phyloP scores from a whole-genome alignment of 1,284 basidiomycete genomes.

The Ceratobasidium sp. region DNA sequence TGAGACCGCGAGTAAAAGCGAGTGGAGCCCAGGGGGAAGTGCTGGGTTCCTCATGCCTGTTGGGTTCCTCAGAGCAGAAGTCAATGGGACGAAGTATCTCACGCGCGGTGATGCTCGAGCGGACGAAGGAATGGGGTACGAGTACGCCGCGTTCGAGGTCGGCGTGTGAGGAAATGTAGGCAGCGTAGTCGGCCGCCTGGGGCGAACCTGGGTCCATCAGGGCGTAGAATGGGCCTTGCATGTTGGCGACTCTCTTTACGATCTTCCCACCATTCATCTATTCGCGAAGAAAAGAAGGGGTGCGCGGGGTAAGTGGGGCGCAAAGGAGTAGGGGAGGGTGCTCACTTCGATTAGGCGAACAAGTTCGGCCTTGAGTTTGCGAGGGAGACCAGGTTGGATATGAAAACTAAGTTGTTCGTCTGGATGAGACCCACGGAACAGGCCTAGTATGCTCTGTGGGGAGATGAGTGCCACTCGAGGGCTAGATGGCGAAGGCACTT shows the following conservation, averaged over 20 bases:
- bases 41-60: conserved; percentile 21
- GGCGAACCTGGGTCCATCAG: conserved; percentile 27
- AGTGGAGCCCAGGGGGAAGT: conserved; percentile 37
- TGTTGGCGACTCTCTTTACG: conserved; percentile 29
- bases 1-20: conserved; percentile 33
- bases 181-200: conserved; percentile 17
- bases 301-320: conserved; percentile 6
- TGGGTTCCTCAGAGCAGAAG: conserved; percentile 13
- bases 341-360: conserved; percentile 35
- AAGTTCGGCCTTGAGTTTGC: conserved; percentile 39
- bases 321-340: conserved; percentile 5
- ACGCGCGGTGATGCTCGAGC: conserved; percentile 31
- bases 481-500: conserved; percentile 24
- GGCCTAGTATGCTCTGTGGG: conserved; percentile 11
- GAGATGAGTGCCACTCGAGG: conserved; percentile 12
- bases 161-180: conserved; percentile 17
- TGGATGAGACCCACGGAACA: conserved; percentile 19
- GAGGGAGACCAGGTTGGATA: conserved; percentile 23
- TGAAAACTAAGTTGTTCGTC: conserved; percentile 25
- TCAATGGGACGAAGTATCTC: conserved; percentile 15
- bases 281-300: not conserved
- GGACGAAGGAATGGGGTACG: conserved; percentile 41
- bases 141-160: conserved; percentile 31
- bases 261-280: conserved; percentile 34
- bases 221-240: conserved; percentile 38